Conservation (phyloP, 805 yeast species). For the Tetrapisispora taiwanensis region DNA sequence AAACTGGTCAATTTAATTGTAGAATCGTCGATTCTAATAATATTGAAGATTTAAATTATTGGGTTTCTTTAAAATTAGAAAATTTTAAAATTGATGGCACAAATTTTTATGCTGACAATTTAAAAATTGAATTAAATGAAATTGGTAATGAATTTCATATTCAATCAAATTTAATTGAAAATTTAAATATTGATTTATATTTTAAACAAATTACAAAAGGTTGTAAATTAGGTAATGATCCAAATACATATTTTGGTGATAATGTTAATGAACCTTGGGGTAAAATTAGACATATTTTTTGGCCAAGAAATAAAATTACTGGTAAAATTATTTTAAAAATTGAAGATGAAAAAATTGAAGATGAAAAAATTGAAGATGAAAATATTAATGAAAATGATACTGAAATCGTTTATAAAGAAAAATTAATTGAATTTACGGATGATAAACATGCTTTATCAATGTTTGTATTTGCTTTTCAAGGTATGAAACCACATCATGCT, state of each 20-base stretch:
- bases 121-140: slow-evolving; percentile 51
- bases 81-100: slow-evolving; percentile 65
- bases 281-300: slow-evolving; percentile 86
- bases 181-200: slow-evolving; percentile 59
- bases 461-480: slow-evolving; percentile 95
- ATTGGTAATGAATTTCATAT: slow-evolving; percentile 45
- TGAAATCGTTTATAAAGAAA: slow-evolving; percentile 15
- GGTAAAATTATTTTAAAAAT: slow-evolving; percentile 52
- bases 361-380: slow-evolving; percentile 4
- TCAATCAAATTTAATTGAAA: slow-evolving; percentile 55
- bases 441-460: slow-evolving; percentile 39
- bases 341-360: slow-evolving; percentile 7
- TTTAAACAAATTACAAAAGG: slow-evolving; percentile 61
- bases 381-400: slow-evolving; percentile 3
- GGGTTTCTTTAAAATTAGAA: slow-evolving; percentile 89
- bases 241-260: slow-evolving; percentile 78
- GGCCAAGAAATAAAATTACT: slow-evolving; percentile 76
- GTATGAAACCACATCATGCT: slow-evolving; percentile 99
- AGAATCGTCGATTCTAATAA: slow-evolving; percentile 43
- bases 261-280: slow-evolving; percentile 89
- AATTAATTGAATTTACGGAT: slow-evolving; percentile 16
- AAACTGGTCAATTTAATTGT: slow-evolving; percentile 91
- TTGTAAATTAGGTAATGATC: slow-evolving; percentile 83
- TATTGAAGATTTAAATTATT: slow-evolving; percentile 33
- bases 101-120: slow-evolving; percentile 68